Percentiles rank a stretch among this genome's conserved stretches.
Evolutionary conservation across 495 filamentous ascomycete genomes (phyloP).

Genomic region (Hyaloscypha bicolor): DNA sequence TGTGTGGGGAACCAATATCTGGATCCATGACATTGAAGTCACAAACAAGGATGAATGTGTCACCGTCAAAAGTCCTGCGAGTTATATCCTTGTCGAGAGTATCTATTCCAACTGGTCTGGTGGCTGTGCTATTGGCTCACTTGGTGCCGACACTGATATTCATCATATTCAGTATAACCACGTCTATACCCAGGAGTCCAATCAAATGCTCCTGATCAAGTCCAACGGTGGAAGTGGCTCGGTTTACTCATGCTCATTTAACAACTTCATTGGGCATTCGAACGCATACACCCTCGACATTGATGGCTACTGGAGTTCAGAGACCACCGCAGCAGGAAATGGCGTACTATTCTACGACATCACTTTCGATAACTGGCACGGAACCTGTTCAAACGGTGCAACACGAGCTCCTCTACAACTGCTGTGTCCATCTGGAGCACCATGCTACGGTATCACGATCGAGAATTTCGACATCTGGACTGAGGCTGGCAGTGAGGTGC

Average conservation of each 20-base stretch:
- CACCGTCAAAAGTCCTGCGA: constrained; percentile 53
- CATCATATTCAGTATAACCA: constrained; percentile 50
- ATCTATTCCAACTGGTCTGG: constrained; percentile 62
- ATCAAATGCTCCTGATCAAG: constrained; percentile 69
- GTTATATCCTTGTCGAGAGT: constrained; percentile 56
- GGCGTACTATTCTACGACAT: constrained; percentile 56
- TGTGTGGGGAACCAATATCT: constrained; percentile 51
- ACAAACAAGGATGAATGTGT: constrained; percentile 61
- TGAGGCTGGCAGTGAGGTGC: constrained; percentile 35
- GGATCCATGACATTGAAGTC: constrained; percentile 55
- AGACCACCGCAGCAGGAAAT: constrained; percentile 32
- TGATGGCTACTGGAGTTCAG: constrained; percentile 39
- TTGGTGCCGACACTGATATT: constrained; percentile 43
- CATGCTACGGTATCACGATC: constrained; percentile 56
- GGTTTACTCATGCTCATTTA: constrained; percentile 50
- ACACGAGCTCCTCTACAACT: constrained; percentile 52
- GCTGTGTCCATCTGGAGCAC: constrained; percentile 35
- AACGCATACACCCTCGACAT: constrained; percentile 53
- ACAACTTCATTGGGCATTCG: constrained; percentile 59
- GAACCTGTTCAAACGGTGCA: constrained; percentile 53
- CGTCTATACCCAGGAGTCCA: constrained; percentile 55
- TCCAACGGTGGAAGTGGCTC: constrained; percentile 46
- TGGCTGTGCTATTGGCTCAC: constrained; percentile 56
- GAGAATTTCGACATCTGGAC: constrained; percentile 64
- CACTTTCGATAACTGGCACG: constrained; percentile 59